Base-by-base conservation (phyloP, 257 asterid genomes). In the Solanum clarkiae region DNA sequence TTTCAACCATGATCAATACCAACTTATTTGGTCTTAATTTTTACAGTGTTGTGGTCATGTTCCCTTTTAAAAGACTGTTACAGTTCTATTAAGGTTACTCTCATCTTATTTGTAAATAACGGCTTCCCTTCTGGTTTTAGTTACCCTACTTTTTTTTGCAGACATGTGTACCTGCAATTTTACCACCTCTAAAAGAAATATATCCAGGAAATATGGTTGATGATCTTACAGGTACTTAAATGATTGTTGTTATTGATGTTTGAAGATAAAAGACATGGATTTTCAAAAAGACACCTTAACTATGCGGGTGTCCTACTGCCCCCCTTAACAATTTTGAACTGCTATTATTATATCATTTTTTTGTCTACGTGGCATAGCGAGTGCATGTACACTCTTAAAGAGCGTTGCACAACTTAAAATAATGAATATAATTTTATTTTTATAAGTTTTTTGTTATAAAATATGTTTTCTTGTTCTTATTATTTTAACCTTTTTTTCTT, bases 141-240 rank as follows among this genome's bases (percentile, higher is more conserved):
- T 68, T 56, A 81, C 82, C 49, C 59, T 87, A 84, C 83, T 81
- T 47, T 26, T 88, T 88, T 62, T 84, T 92, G 94, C 99, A 97
- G 99, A 97, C 98, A 40, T 82, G 93, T 70, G 92, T 32, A 84
- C 99, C 99, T 71, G 92, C 97, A 56, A 88, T 97, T 84, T 88
- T 97, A 69, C 99, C 99, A 77, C 98, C 99, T 45, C 94, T 97
- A 47, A 90, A 79, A 84, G 98, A 95, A 79, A 94, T 97, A 90
- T 97, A 94, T 89, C 98, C 98, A 3, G 94, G 94, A 85, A 97
- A 95, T 89, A 90, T 97, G 93, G 87, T 54, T 85, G 97, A 93
- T 80, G 92, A 92, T 85, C 98, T 97, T 89, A 88, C 89, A 88
- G 99, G 99, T 95, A 89, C 77, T 63, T 63, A 77, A 10, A 68